Percentiles rank a stretch among this genome's conserved stretches.
phyloP scores from a whole-genome alignment of 345 rosid genomes.

The Populus davidiana region DNA sequence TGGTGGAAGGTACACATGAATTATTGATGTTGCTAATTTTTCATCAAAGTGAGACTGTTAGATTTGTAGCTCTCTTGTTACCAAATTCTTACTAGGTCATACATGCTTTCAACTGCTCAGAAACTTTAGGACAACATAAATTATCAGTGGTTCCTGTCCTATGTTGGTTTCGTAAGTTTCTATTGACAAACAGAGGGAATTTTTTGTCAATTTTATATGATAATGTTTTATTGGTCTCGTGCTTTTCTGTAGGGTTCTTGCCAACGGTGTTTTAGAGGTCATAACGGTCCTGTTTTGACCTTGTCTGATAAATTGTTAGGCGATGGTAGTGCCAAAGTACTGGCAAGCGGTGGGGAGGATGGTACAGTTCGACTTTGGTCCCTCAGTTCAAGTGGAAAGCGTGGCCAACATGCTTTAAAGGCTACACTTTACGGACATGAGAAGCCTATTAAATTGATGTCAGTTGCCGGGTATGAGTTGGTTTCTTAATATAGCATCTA shows the following conservation, averaged over 20 bases:
- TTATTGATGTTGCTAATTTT: neutral
- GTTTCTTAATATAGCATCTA: constrained; percentile 10
- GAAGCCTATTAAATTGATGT: constrained; percentile 52
- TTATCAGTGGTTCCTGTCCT: neutral
- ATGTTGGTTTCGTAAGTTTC: neutral
- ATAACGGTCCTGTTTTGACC: constrained; percentile 48
- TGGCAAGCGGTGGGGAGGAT: constrained; percentile 78
- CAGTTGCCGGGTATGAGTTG: constrained; percentile 57
- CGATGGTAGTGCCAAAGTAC: constrained; percentile 36
- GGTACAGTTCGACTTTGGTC: constrained; percentile 70
- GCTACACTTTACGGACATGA: constrained; percentile 63
- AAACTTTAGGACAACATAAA: neutral
- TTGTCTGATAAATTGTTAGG: constrained; percentile 63
- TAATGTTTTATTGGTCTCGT: neutral
- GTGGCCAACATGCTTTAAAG: constrained; percentile 55
- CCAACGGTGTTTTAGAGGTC: constrained; percentile 58
- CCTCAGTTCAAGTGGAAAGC: constrained; percentile 51
- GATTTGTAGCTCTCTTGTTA: neutral
- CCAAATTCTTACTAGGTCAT: no score
- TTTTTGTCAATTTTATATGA: neutral
- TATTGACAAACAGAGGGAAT: neutral
- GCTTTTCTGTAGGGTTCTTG: constrained; percentile 45
- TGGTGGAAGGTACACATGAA: constrained; percentile 67
- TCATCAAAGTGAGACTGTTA: neutral
- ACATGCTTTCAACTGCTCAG: no score